Conservation (phyloP, 2,329 filamentous ascomycete species). For the Lasiodiplodia citricola region DNA sequence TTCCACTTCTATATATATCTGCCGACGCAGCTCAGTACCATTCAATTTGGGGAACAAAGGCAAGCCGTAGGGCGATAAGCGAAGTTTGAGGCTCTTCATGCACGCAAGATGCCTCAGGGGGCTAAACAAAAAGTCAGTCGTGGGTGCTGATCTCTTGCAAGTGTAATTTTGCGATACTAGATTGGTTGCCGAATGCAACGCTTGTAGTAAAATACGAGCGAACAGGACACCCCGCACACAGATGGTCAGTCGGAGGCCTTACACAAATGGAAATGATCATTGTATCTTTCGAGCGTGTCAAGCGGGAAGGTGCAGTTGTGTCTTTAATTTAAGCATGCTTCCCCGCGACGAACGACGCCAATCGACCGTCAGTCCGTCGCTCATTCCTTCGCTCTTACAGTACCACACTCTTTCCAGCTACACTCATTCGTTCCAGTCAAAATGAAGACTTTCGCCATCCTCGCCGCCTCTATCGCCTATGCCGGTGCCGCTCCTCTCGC, state of each 20-base stretch:
- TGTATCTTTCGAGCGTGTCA: background rate
- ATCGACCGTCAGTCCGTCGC: background rate
- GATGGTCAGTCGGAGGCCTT: background rate
- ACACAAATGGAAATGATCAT: background rate
- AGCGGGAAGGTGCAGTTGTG: background rate
- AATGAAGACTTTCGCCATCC: constrained; percentile 7
- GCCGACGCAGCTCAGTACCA: background rate
- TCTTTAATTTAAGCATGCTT: background rate
- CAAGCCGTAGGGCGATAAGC: background rate
- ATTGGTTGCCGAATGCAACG: background rate
- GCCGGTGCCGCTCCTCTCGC: background rate
- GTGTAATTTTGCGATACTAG: background rate
- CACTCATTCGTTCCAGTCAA: background rate
- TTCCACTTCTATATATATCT: background rate
- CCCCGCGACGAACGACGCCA: background rate
- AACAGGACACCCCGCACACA: background rate
- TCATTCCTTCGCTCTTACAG: background rate
- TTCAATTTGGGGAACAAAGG: background rate
- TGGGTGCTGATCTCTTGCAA: background rate
- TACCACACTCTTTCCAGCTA: background rate
- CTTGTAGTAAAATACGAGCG: background rate
- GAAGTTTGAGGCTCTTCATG: background rate
- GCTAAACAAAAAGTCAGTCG: background rate
- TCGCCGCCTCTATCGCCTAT: background rate
- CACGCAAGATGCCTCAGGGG: background rate